These are phyloP conservation scores for Tilletiopsis washingtonensis DNA, from an alignment of 1,284 basidiomycete species.

Conservation along the genomic window DNA sequence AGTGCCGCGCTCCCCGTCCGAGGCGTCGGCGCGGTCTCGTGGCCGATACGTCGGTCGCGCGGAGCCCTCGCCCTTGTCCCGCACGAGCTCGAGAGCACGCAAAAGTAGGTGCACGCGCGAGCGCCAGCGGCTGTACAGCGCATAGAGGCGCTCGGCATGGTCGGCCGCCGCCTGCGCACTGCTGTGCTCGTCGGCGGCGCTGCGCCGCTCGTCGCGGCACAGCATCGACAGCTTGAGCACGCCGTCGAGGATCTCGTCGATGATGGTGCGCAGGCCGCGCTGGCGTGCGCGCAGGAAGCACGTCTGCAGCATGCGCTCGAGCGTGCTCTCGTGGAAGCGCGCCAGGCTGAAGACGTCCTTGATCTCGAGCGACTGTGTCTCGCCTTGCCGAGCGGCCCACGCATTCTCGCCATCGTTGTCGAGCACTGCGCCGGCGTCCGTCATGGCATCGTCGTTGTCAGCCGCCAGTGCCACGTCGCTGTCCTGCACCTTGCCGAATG, in stretches of 20 bases:
- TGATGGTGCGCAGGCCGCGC: constrained; percentile 2
- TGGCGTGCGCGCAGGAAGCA: constrained; percentile 25
- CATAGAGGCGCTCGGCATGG: too few species aligned
- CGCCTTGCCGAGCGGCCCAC: constrained; percentile 12
- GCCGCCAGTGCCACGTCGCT: not conserved
- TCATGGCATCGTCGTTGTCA: constrained; percentile 13
- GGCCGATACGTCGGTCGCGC: too few species aligned
- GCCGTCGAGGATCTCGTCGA: not conserved
- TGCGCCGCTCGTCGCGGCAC: not conserved
- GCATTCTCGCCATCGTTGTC: constrained; percentile 16
- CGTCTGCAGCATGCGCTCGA: constrained; percentile 26
- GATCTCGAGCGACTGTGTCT: constrained; percentile 11
- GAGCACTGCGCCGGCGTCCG: too few species aligned
- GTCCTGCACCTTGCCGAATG: not conserved
- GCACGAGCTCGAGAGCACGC: too few species aligned
- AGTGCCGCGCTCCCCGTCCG: too few species aligned
- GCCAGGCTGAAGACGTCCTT: constrained; percentile 34
- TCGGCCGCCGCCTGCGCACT: too few species aligned
- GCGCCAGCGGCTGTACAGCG: too few species aligned
- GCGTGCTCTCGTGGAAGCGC: constrained; percentile 23
- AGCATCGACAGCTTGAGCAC: not conserved
- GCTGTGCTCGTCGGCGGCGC: too few species aligned
- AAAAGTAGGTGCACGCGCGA: too few species aligned
- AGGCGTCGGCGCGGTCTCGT: too few species aligned
- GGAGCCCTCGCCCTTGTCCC: too few species aligned